phyloP scores from a whole-genome alignment of 2,329 filamentous ascomycete genomes.

The Penicillium sp. region DNA sequence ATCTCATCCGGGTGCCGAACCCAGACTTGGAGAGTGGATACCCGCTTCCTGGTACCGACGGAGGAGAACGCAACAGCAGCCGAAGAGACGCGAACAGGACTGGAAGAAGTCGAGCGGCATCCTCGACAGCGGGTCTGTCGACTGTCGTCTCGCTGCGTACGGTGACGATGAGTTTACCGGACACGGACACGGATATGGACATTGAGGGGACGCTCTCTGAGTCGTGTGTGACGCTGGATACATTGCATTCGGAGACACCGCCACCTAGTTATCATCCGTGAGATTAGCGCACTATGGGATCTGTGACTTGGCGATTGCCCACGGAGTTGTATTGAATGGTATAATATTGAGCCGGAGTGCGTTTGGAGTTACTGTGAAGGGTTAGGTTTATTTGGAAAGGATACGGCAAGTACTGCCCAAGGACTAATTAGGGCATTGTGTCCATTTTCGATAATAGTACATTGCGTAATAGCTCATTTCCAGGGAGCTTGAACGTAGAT shows the following conservation, averaged over 20 bases:
- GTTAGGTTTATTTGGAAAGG: neutral
- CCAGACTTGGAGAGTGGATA: constrained; percentile 12
- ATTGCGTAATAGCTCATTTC: constrained; percentile 4
- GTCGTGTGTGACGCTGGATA: constrained; percentile 34
- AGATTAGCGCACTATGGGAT: neutral
- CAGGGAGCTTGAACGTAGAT: neutral
- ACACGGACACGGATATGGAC: neutral
- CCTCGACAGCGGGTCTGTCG: constrained; percentile 25
- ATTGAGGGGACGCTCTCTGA: constrained; percentile 24
- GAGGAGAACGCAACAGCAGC: neutral
- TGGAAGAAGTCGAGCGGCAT: neutral
- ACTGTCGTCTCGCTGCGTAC: constrained; percentile 34
- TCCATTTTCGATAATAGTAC: constrained; percentile 15
- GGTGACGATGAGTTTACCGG: constrained; percentile 32
- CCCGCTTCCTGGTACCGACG: neutral
- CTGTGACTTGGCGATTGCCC: neutral
- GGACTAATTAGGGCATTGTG: neutral
- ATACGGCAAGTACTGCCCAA: neutral
- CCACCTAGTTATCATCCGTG: constrained; percentile 29
- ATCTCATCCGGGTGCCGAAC: constrained; percentile 44
- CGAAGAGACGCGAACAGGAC: neutral
- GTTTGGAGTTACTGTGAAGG: neutral
- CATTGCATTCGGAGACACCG: constrained; percentile 27
- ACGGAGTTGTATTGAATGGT: neutral
- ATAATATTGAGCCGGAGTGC: neutral